phyloP scores from a whole-genome alignment of 2,329 filamentous ascomycete genomes.

The Tolypocladium cylindrosporum region DNA sequence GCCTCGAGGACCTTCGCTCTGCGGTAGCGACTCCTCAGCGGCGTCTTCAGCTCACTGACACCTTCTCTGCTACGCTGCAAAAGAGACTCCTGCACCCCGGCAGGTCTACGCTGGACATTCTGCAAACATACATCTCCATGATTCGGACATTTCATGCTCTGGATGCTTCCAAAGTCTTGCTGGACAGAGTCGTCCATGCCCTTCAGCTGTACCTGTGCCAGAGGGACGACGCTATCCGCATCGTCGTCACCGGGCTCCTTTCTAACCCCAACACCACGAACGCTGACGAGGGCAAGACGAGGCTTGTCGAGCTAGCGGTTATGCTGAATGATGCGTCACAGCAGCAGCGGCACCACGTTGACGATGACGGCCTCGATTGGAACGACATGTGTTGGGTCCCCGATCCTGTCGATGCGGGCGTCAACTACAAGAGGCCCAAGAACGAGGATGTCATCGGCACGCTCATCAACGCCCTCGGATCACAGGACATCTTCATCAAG shows the following conservation, averaged over 20 bases:
- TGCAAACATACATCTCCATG: slow-evolving; percentile 70
- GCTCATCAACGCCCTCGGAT: slow-evolving; percentile 77
- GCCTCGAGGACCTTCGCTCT: slow-evolving; percentile 63
- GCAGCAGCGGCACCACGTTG: slow-evolving; percentile 38
- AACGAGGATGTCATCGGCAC: slow-evolving; percentile 88
- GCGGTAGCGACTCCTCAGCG: slow-evolving; percentile 59
- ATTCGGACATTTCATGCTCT: slow-evolving; percentile 68
- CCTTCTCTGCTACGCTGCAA: slow-evolving; percentile 57
- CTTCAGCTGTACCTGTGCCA: slow-evolving; percentile 69
- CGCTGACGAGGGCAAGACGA: slow-evolving; percentile 33
- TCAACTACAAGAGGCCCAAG: slow-evolving; percentile 83
- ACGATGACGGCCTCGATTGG: slow-evolving; percentile 72
- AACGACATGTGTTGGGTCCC: slow-evolving; percentile 90
- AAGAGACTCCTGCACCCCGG: slow-evolving; percentile 64
- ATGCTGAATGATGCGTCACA: slow-evolving; percentile 54
- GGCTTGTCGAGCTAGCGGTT: slow-evolving; percentile 55
- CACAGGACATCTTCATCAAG: slow-evolving; percentile 85
- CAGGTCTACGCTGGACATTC: slow-evolving; percentile 63
- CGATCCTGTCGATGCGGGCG: slow-evolving; percentile 84
- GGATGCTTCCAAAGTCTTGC: slow-evolving; percentile 66
- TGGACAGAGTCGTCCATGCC: slow-evolving; percentile 63
- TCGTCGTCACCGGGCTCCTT: slow-evolving; percentile 66
- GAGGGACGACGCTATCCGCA: slow-evolving; percentile 66
- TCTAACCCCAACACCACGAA: slow-evolving; percentile 48
- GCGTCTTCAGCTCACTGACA: slow-evolving; percentile 59